Base-by-base conservation (phyloP, 108 stramenopile genomes). In the Nitzschia inconspicua region DNA sequence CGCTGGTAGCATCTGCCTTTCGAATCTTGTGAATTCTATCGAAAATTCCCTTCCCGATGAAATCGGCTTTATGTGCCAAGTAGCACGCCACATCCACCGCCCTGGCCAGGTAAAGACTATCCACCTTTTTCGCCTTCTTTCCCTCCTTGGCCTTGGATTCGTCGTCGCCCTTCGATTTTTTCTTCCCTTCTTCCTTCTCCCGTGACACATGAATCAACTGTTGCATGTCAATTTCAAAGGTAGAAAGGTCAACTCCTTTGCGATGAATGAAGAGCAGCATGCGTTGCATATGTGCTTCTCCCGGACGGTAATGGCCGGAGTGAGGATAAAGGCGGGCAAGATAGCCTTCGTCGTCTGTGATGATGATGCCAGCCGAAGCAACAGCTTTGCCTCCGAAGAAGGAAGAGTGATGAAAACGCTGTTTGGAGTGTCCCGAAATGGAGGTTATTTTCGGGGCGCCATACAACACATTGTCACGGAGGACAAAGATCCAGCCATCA, bases 391-490 rank as follows among this genome's bases (percentile, higher is more conserved):
- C 75, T 29, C 77, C 68, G 57, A 95, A 96, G 62, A 96, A 96
- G 30, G 89, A 89, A 0, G 92, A 94, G 69, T 96, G 95, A 60
- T 96, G 95, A 56, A 96, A 96, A n/a, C 95, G 79, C 59, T 86
- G 80, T 50, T 78, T 83, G 23, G 68, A 56, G 19, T 67, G 72
- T 34, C 75, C 76, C 14, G 74, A 57, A 9, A 78, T 62, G 29
- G 79, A 77, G 22, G 88, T 94, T 18, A 88, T 79, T 63, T 96
- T 96, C 54, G 84, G 82, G 1, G 81, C 77, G 2, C 89, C 95
- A 70, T 93, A 96, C 30, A 94, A 58, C 5, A 68, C 80, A 36
- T 83, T 66, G 60, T 96, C 91, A 7, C 92, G 77, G 3, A 94
- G 57, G 0, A 96, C 91, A 59, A 96, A 93, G 29, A 96, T 94